Conservation (phyloP, 352 stramenopile genomes). For the Globisporangium acanthophoron region DNA sequence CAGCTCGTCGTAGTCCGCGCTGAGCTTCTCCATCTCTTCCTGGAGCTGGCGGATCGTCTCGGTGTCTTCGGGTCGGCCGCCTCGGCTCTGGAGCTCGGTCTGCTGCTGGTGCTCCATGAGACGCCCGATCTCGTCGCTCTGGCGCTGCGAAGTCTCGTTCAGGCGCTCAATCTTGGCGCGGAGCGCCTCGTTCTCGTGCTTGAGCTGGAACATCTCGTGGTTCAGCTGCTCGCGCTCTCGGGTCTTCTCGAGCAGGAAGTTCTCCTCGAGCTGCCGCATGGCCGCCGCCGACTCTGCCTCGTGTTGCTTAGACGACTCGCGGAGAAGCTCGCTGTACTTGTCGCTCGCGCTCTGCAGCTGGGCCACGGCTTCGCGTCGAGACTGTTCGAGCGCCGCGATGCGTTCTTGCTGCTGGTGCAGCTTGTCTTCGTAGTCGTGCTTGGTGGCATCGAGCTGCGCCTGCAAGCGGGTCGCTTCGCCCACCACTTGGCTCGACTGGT, state of each 20-base stretch:
- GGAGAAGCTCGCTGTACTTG: slow-evolving; percentile 19
- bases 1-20: slow-evolving; percentile 36
- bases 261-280: slow-evolving; percentile 45
- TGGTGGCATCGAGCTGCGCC: slow-evolving; percentile 31
- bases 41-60: slow-evolving; percentile 34
- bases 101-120: slow-evolving; percentile 44
- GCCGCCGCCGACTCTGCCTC: slow-evolving; percentile 33
- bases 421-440: slow-evolving; percentile 46
- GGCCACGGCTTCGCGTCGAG: slow-evolving; percentile 29
- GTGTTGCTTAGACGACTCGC: slow-evolving; percentile 27
- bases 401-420: slow-evolving; percentile 37
- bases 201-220: slow-evolving; percentile 27
- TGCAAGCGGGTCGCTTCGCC: slow-evolving; percentile 40
- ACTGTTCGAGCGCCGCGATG: slow-evolving; percentile 27
- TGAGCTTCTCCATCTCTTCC: slow-evolving; percentile 27
- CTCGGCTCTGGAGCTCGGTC: slow-evolving; percentile 21
- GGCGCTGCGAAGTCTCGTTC: slow-evolving; percentile 40
- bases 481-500: slow-evolving; percentile 31
- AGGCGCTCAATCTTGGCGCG: slow-evolving; percentile 36
- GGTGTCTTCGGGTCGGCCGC: slow-evolving; percentile 14
- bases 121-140: slow-evolving; percentile 48
- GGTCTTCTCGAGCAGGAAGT: slow-evolving; percentile 42
- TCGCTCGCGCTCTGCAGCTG: slow-evolving; percentile 32
- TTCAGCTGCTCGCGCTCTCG: slow-evolving; percentile 33
- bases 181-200: slow-evolving; percentile 37